Evolutionary conservation across 2,329 filamentous ascomycete species (phyloP), one percentile per base, ranked within the genome.

Genomic region (Penicillium hesseltinei): DNA sequence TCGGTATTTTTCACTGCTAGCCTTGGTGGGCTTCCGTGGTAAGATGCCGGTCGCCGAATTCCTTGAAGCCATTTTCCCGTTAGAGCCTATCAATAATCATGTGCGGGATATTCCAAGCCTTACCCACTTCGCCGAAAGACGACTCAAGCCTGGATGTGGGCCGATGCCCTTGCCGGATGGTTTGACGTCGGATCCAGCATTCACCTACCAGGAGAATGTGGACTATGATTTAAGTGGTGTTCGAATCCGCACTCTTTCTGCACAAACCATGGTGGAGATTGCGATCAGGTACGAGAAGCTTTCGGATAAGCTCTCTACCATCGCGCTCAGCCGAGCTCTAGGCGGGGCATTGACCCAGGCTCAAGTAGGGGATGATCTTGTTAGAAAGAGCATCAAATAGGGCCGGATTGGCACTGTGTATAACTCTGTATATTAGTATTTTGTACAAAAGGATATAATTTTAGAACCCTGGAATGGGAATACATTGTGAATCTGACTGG

Each of bases 201-300:
- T 51, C 2, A 61, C 57, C 40, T 68, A 67, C 59, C 65, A 69
- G 57, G 67, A 71, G 49, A 68, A 70, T 36, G 60, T 77, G 2
- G 66, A 76, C 33, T 72, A 71, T 50, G 69, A 76, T 54, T 50
- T 77, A 4, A 67, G 62, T 8, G 64, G 66, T 11, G 57, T 72
- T 15, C 69, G 71, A 19, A 35, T 72, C 1, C 71, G 74, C 2
- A 54, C 54, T 10, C 53, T 78, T 1, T 68, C 73, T 0, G 43
- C 62, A 4, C 54, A 58, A 2, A 69, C 71, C 4, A 31, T 77
- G 17, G 70, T 73, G 69, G 73, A 74, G 35, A 62, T 78, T 27
- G 62, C 69, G 7, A 19, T 74, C 13, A 73, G 75, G 51, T 79
- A 76, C 56, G 64, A 75, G 25, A 63, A 66, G 8, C 66, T 66